Percentiles rank a stretch among this genome's conserved stretches.
Conservation (phyloP, 306 rosid genomes). For the Citrullus amarus region DNA sequence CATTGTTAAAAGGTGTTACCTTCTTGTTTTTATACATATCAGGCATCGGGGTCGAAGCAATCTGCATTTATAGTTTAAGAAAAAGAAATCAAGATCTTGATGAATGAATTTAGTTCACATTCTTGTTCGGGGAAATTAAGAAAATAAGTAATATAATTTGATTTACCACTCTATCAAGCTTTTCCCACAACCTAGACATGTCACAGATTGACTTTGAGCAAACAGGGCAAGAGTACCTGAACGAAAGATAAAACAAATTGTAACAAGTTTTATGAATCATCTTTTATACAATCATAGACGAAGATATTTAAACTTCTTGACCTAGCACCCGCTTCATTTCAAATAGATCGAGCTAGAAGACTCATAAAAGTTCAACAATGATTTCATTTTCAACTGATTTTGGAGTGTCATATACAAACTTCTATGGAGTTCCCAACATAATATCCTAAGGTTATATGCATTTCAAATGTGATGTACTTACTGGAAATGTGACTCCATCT, state of each 20-base stretch:
- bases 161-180: slow-evolving; percentile 55
- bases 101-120: background rate
- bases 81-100: background rate
- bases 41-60: slow-evolving; percentile 63
- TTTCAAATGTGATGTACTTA: slow-evolving; percentile 18
- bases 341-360: background rate
- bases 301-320: background rate
- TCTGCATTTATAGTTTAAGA: slow-evolving; percentile 22
- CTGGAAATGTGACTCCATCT: slow-evolving; percentile 51
- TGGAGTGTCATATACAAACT: background rate
- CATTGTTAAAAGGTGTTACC: slow-evolving; percentile 18
- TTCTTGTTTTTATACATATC: slow-evolving; percentile 33
- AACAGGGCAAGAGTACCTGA: slow-evolving; percentile 61
- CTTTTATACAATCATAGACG: background rate
- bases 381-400: background rate
- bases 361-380: background rate
- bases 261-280: background rate
- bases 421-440: background rate
- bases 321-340: background rate
- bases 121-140: background rate
- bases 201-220: slow-evolving; percentile 65
- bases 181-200: slow-evolving; percentile 49
- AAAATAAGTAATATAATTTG: background rate
- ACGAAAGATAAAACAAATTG: slow-evolving; percentile 9
- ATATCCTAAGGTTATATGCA: background rate